phyloP scores from a whole-genome alignment of 2,329 filamentous ascomycete species.

The Xylariaceae sp. region DNA sequence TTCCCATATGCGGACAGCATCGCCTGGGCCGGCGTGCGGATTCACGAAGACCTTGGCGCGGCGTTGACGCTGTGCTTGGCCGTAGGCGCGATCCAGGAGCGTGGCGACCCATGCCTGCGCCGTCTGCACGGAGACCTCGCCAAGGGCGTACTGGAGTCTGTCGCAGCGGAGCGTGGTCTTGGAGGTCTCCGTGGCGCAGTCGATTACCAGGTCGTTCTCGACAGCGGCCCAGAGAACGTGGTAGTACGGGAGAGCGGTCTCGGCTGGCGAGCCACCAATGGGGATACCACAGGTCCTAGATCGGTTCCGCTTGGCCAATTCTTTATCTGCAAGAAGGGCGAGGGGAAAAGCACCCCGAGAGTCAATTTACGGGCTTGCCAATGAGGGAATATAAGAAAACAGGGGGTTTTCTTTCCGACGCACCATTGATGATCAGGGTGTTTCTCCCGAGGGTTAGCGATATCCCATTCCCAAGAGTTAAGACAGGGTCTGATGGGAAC shows the following conservation, averaged over 20 bases:
- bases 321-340: constrained; percentile 21
- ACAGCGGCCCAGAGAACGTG: constrained; percentile 79
- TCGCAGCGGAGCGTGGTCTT: constrained; percentile 57
- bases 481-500: neutral
- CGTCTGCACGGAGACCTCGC: constrained; percentile 37
- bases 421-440: constrained; percentile 12
- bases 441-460: constrained; percentile 3
- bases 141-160: constrained; percentile 56
- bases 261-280: constrained; percentile 17
- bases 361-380: no score
- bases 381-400: neutral
- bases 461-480: constrained; percentile 8
- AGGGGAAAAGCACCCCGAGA: neutral
- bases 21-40: constrained; percentile 80
- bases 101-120: constrained; percentile 56
- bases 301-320: constrained; percentile 22
- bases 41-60: constrained; percentile 87
- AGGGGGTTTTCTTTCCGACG: neutral
- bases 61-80: constrained; percentile 61
- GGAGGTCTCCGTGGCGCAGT: constrained; percentile 60
- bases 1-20: constrained; percentile 66
- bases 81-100: constrained; percentile 66
- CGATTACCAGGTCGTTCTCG: constrained; percentile 59
- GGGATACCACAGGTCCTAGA: constrained; percentile 27
- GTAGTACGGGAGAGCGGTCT: constrained; percentile 61